Percentiles rank a stretch among this genome's conserved stretches.
These are phyloP conservation scores for Aquilaria sinensis DNA, from an alignment of 345 rosid species.

Conservation along the genomic window DNA sequence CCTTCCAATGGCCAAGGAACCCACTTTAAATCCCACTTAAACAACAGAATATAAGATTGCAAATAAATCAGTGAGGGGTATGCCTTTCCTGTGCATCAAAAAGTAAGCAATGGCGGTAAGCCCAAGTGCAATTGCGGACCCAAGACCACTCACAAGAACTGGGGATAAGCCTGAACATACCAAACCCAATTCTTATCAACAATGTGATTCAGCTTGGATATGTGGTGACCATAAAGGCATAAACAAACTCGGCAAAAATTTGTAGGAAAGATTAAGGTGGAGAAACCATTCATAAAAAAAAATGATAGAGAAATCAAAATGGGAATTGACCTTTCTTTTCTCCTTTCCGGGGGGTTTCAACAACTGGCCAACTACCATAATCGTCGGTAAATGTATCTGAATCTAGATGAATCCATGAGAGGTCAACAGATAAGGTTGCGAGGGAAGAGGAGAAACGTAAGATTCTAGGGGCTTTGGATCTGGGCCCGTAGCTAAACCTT, in stretches of 20 bases:
- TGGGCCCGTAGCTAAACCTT: slow-evolving; percentile 9
- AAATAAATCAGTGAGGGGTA: background rate
- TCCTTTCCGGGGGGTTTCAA: slow-evolving; percentile 24
- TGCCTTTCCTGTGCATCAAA: slow-evolving; percentile 50
- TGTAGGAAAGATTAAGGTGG: too few species aligned
- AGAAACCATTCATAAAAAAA: background rate
- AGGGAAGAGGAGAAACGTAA: slow-evolving; percentile 39
- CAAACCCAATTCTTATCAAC: background rate
- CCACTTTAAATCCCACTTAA: background rate
- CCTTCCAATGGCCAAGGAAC: background rate
- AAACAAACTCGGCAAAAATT: background rate
- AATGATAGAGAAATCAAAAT: background rate
- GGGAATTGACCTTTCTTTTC: slow-evolving; percentile 32
- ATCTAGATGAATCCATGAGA: slow-evolving; percentile 50
- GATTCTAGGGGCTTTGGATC: slow-evolving; percentile 24
- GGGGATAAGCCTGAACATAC: slow-evolving; percentile 35
- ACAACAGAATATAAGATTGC: background rate
- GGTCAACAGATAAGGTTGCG: slow-evolving; percentile 20
- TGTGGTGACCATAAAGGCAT: background rate
- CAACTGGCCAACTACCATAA: slow-evolving; percentile 62
- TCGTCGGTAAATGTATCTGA: slow-evolving; percentile 19
- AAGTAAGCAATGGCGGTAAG: slow-evolving; percentile 58
- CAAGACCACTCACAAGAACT: slow-evolving; percentile 40
- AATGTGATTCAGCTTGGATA: background rate
- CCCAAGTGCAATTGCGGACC: slow-evolving; percentile 40